Percentiles rank a stretch among this genome's conserved stretches.
phyloP scores from a whole-genome alignment of 73 alveolate genomes.

The Uronychia setigera region DNA sequence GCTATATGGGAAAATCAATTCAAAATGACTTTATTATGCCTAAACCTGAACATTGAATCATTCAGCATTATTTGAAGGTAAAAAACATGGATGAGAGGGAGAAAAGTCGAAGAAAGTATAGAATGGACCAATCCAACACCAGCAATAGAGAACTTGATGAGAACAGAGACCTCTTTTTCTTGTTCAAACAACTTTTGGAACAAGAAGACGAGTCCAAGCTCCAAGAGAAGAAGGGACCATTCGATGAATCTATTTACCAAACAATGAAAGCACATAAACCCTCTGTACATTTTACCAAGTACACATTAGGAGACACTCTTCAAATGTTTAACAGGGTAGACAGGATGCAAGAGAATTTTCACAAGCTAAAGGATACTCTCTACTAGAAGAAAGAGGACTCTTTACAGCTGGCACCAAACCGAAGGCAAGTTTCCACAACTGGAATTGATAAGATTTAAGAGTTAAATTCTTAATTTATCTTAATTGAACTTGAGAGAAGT shows the following conservation, averaged over 20 bases:
- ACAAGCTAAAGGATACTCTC: no score
- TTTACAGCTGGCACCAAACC: no score
- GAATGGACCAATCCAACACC: neutral
- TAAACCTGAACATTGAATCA: neutral
- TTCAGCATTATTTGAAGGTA: neutral
- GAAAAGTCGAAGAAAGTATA: neutral
- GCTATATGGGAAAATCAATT: neutral
- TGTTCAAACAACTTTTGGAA: neutral
- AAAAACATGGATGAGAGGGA: neutral
- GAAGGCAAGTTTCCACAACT: no score
- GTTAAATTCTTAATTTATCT: no score
- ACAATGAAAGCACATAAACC: neutral
- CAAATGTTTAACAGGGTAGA: neutral
- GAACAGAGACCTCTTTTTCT: neutral
- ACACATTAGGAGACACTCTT: neutral
- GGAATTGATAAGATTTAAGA: no score
- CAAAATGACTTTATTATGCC: neutral
- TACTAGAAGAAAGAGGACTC: no score
- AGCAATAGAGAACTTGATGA: neutral
- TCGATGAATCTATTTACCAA: neutral
- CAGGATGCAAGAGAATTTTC: neutral
- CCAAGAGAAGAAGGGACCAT: neutral
- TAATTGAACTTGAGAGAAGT: no score
- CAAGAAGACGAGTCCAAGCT: neutral
- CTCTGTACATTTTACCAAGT: neutral